phyloP scores from a whole-genome alignment of 257 asterid species.

The Solanum clarkiae region DNA sequence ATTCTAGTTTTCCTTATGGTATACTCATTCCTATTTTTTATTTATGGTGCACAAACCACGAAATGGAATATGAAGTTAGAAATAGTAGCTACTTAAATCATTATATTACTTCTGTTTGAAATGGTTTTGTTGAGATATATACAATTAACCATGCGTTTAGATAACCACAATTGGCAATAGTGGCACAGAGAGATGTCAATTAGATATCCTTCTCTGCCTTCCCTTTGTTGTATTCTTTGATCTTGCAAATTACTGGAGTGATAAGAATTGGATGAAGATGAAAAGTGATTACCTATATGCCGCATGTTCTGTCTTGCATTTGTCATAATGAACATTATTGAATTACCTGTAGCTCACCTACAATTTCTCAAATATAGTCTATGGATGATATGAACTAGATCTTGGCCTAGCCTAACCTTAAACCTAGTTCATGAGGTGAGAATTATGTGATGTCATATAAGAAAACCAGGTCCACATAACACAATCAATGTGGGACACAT shows the following conservation, averaged over 20 bases:
- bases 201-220: not conserved
- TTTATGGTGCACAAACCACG: not conserved
- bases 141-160: not conserved
- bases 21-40: not conserved
- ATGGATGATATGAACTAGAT: not conserved
- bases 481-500: not conserved
- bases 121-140: not conserved
- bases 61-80: not conserved
- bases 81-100: not conserved
- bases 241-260: not conserved
- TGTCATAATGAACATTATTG: not conserved
- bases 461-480: not conserved
- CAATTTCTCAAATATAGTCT: not conserved
- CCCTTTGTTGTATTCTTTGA: not conserved
- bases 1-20: not conserved
- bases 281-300: not conserved
- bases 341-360: not conserved
- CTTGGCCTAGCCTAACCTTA: not conserved
- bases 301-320: not conserved
- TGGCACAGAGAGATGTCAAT: not conserved
- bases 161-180: not conserved
- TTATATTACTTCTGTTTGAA: not conserved
- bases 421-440: not conserved
- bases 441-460: not conserved
- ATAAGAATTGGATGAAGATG: not conserved